phyloP scores from a whole-genome alignment of 768 basidiomycete genomes.

The Lepiota brunneoincarnata region DNA sequence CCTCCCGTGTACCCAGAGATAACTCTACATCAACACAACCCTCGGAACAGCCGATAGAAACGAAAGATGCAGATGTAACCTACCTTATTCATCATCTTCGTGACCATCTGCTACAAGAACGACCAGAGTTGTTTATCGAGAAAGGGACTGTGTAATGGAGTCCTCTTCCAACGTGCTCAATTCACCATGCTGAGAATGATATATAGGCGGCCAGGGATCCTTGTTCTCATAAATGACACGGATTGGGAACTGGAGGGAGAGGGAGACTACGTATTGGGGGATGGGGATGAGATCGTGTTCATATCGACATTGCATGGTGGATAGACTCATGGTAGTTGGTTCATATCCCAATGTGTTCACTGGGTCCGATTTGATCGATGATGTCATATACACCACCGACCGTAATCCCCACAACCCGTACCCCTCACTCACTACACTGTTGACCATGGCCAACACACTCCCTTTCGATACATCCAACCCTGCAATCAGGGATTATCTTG shows the following conservation, averaged over 20 bases:
- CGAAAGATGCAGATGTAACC: slow-evolving; percentile 57
- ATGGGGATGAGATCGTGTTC: slow-evolving; percentile 90
- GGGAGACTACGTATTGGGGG: slow-evolving; percentile 74
- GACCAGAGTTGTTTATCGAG: slow-evolving; percentile 88
- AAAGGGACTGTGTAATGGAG: slow-evolving; percentile 76
- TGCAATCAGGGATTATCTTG: slow-evolving; percentile 60
- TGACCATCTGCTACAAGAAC: slow-evolving; percentile 74
- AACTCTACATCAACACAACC: slow-evolving; percentile 25
- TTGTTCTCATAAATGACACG: slow-evolving; percentile 95
- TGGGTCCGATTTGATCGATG: slow-evolving; percentile 1
- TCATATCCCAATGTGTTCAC: slow-evolving; percentile 29
- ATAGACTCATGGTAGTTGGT: slow-evolving; percentile 35
- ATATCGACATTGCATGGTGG: slow-evolving; percentile 97
- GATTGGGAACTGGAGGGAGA: slow-evolving; percentile 99
- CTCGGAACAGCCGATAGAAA: slow-evolving; percentile 17
- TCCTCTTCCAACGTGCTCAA: background rate
- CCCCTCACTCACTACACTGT: background rate
- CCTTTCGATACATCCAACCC: slow-evolving; percentile 61
- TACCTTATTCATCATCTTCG: slow-evolving; percentile 81
- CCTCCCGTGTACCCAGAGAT: slow-evolving; percentile 37
- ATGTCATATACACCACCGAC: slow-evolving; percentile 12
- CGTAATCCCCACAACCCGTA: background rate
- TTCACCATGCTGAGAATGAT: background rate
- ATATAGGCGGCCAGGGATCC: slow-evolving; percentile 87
- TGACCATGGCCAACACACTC: slow-evolving; percentile 45